Base-by-base conservation (phyloP, 2,329 filamentous ascomycete genomes). In the Beauveria pseudobassiana region DNA sequence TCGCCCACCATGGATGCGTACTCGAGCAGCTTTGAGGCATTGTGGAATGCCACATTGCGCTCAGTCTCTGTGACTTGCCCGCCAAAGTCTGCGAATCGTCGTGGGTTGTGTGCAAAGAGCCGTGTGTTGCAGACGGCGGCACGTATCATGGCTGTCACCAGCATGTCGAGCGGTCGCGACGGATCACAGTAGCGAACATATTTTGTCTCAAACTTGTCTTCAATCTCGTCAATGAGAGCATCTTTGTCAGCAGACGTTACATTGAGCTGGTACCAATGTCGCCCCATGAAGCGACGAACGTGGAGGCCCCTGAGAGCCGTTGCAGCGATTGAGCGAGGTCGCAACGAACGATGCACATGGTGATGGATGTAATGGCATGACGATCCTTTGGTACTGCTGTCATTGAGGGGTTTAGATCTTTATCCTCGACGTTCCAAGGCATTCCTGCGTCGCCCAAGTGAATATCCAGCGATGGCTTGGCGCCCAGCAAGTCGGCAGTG, bases 1-100 rank as follows among this genome's bases (percentile, higher is more conserved):
- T 65, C 61, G 22, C 62, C 63, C 9, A 68, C 51, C 28, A 69
- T 42, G 24, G 60, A 64, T 2, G 60, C 59, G 52, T 71, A 71
- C 43, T 70, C 66, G 24, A 65, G 50, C 30, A 65, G 51, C 52
- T 62, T 63, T 0, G 54, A 57, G 9, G 64, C 64, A 18, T 61
- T 62, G 14, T n/a, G 9, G 14, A 65, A 64, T 9, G 61, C 58
- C 30, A 61, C 28, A 9, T 62, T 42, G 5, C 64, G 56, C 24
- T 65, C 63, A 9, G 34, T 45, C 28, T 59, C 40, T 5, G 62
- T 40, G 4, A 61, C 46, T 0, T 38, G 24, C 10, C 43, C 57
- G 24, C 42, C 57, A 2, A 18, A 6, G 22, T 53, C 22, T 10
- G 62, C 54, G 3, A 58, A 60, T 8, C 53, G 40, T 7, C 48